Evolutionary conservation across 139 green algal species (phyloP).

Genomic region (Pycnococcus provasolii): DNA sequence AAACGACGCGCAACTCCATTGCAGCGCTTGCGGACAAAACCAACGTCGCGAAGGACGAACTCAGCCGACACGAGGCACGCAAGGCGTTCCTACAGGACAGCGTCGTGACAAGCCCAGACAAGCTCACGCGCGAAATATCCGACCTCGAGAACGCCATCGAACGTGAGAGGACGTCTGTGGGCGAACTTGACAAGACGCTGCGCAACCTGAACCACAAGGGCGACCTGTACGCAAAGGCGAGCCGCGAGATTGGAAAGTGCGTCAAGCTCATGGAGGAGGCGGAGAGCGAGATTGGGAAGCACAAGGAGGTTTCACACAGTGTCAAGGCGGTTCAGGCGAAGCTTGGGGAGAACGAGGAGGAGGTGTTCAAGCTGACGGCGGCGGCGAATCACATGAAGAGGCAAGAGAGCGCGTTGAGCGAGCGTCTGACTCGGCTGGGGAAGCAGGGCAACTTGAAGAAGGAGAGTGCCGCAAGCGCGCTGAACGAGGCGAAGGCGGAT

Average conservation of each 20-base stretch:
- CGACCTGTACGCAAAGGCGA: no score
- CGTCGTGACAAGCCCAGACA: not conserved
- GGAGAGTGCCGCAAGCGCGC: conserved; percentile 2
- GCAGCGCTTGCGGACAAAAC: not conserved
- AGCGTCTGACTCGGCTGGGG: conserved; percentile 10
- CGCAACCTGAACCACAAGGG: no score
- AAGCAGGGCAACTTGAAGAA: conserved; percentile 14
- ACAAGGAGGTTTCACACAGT: not conserved
- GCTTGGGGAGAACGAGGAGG: conserved; percentile 6
- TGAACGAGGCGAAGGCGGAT: conserved; percentile 8
- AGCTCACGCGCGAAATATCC: not conserved
- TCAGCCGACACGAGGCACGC: not conserved
- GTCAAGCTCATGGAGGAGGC: not conserved
- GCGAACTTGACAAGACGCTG: no score
- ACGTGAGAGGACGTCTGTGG: no score
- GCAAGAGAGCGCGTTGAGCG: not conserved
- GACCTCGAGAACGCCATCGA: not conserved
- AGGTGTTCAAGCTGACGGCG: not conserved
- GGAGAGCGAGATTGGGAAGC: conserved; percentile 3
- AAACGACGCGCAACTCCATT: not conserved
- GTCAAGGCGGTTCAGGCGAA: not conserved
- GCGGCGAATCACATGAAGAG: conserved; percentile 1
- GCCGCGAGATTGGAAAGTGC: not conserved
- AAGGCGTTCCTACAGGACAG: not conserved
- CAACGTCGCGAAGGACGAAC: not conserved